These are phyloP conservation scores for Tylopilus rubrobrunneus DNA, from an alignment of 768 basidiomycete genomes.

Conservation along the genomic window DNA sequence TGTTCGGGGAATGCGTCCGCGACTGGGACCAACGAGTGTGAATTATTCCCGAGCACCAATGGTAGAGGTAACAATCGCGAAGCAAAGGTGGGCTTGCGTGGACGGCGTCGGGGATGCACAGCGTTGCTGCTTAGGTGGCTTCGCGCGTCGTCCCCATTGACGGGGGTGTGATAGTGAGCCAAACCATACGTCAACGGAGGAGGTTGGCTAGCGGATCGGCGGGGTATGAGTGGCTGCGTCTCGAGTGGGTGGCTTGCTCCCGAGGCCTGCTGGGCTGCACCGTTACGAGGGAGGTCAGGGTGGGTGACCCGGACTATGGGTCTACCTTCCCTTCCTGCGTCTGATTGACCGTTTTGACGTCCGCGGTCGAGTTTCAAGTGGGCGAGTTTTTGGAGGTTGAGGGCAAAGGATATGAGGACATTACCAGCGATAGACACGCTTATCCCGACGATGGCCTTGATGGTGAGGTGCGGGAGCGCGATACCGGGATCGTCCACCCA, in stretches of 20 bases:
- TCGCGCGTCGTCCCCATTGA: constrained; percentile 23
- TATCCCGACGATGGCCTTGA: constrained; percentile 69
- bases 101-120: constrained; percentile 17
- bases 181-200: constrained; percentile 19
- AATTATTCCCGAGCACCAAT: constrained; percentile 5
- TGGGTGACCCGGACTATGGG: neutral
- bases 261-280: constrained; percentile 7
- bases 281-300: constrained; percentile 1
- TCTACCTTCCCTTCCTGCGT: constrained; percentile 14
- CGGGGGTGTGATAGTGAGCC: neutral
- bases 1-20: constrained; percentile 36
- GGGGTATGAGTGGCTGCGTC: constrained; percentile 28
- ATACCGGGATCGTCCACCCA: constrained; percentile 27
- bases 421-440: constrained; percentile 80
- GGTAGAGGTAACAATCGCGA: constrained; percentile 35
- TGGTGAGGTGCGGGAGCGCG: constrained; percentile 52
- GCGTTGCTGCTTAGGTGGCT: constrained; percentile 26
- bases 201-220: constrained; percentile 21
- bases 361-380: constrained; percentile 62
- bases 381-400: constrained; percentile 92
- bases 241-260: constrained; percentile 15
- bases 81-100: constrained; percentile 29
- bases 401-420: constrained; percentile 81
- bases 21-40: constrained; percentile 31
- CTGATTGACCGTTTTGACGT: constrained; percentile 17